phyloP scores from a whole-genome alignment of 2,329 filamentous ascomycete genomes.

The Fusarium oxysporum region DNA sequence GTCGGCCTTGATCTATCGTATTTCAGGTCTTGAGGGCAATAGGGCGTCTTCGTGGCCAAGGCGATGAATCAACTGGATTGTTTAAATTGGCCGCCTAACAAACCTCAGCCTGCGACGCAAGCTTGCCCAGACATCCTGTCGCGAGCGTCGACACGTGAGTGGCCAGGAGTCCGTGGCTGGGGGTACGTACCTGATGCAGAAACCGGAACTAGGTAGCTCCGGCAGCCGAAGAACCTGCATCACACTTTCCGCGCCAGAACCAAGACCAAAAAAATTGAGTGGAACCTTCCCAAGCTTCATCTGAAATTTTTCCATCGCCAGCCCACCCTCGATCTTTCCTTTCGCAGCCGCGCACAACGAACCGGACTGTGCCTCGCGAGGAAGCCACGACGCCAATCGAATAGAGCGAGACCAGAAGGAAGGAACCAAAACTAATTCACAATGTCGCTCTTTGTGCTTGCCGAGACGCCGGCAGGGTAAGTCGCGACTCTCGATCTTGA shows the following conservation, averaged over 20 bases:
- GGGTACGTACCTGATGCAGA: conserved; percentile 19
- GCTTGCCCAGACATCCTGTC: conserved; percentile 28
- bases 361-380: conserved; percentile 53
- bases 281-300: conserved; percentile 51
- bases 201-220: conserved; percentile 45
- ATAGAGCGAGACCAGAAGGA: conserved; percentile 48
- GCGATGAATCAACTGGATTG: conserved; percentile 37
- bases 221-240: conserved; percentile 39
- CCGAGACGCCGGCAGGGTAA: conserved; percentile 88
- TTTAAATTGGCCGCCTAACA: conserved; percentile 44
- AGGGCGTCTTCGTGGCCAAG: conserved; percentile 22
- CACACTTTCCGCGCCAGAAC: conserved; percentile 45
- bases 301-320: conserved; percentile 58
- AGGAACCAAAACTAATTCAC: conserved; percentile 52
- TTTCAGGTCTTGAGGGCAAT: conserved; percentile 5
- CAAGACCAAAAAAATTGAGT: conserved; percentile 54
- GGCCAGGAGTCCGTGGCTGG: conserved; percentile 26
- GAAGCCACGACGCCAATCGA: conserved; percentile 50
- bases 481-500: conserved; percentile 47
- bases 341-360: conserved; percentile 50
- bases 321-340: conserved; percentile 49
- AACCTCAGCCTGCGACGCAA: conserved; percentile 43
- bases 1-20: conserved; percentile 7
- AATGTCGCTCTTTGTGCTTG: conserved; percentile 93
- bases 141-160: conserved; percentile 46